Evolutionary conservation across 2,329 filamentous ascomycete genomes (phyloP).

Genomic region (Xylaria arbuscula): DNA sequence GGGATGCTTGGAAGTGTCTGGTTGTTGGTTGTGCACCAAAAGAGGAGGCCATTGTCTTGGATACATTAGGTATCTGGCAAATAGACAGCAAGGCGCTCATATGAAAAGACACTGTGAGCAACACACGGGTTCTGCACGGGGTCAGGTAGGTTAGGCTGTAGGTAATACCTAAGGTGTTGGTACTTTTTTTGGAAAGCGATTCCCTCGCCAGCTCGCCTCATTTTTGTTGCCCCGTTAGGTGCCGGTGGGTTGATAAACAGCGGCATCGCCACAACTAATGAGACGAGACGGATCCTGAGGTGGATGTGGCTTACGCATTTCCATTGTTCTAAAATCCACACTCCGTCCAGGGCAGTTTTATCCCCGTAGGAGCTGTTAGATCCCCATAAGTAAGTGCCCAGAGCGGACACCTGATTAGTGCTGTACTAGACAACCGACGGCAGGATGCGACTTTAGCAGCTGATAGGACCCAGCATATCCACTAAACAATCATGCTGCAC

Average conservation of each 20-base stretch:
- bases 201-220: no score
- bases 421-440: constrained; percentile 1
- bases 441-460: background rate
- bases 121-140: background rate
- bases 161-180: no score
- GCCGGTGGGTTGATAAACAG: background rate
- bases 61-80: no score
- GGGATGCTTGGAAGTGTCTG: no score
- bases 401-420: background rate
- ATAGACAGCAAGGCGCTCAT: no score
- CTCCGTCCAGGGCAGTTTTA: no score
- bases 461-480: constrained; percentile 3
- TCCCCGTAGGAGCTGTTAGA: no score
- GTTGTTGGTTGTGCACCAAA: no score
- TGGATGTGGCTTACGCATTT: constrained; percentile 27
- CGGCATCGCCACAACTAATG: background rate
- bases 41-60: no score
- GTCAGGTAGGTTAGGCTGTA: background rate
- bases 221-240: background rate
- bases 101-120: background rate
- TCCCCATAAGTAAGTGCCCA: background rate
- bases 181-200: background rate
- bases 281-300: background rate
- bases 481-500: background rate
- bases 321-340: background rate